These are phyloP conservation scores for Huntiella savannae DNA, from an alignment of 2,329 filamentous ascomycete species.

Conservation along the genomic window DNA sequence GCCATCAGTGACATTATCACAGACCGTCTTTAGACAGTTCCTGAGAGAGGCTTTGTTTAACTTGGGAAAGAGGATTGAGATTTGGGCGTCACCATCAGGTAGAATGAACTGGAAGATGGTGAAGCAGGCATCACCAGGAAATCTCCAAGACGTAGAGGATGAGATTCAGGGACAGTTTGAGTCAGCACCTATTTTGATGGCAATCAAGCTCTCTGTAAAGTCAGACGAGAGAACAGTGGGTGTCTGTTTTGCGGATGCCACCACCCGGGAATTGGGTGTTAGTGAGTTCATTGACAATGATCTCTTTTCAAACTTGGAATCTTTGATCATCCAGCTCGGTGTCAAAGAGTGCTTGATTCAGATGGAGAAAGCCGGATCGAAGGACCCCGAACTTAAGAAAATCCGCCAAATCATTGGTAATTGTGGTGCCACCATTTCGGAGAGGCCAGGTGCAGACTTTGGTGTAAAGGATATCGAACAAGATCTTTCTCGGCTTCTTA, in stretches of 20 bases:
- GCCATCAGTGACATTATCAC: conserved; percentile 83
- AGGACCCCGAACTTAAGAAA: conserved; percentile 70
- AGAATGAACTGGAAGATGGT: conserved; percentile 81
- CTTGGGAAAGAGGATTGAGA: conserved; percentile 76
- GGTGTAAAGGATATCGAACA: conserved; percentile 86
- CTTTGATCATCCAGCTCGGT: conserved; percentile 84
- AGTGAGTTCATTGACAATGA: conserved; percentile 99
- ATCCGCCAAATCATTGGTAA: conserved; percentile 76
- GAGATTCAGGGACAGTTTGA: conserved; percentile 77
- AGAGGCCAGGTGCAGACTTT: conserved; percentile 60
- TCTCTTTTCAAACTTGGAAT: conserved; percentile 93
- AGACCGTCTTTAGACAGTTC: conserved; percentile 90
- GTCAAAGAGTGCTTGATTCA: conserved; percentile 88
- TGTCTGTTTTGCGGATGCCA: conserved; percentile 95
- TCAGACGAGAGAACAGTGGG: conserved; percentile 72
- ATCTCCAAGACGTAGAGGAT: conserved; percentile 91
- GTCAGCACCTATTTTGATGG: conserved; percentile 80
- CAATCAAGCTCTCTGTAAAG: conserved; percentile 83
- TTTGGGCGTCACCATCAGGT: conserved; percentile 58
- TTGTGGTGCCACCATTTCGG: conserved; percentile 76
- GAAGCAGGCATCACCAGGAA: conserved; percentile 88
- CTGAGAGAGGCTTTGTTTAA: conserved; percentile 85
- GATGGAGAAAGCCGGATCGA: conserved; percentile 64
- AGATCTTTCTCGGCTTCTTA: conserved; percentile 69
- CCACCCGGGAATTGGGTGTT: conserved; percentile 82